Base-by-base conservation (phyloP, 2,329 filamentous ascomycete species). In the Rugonectria rugulosa region DNA sequence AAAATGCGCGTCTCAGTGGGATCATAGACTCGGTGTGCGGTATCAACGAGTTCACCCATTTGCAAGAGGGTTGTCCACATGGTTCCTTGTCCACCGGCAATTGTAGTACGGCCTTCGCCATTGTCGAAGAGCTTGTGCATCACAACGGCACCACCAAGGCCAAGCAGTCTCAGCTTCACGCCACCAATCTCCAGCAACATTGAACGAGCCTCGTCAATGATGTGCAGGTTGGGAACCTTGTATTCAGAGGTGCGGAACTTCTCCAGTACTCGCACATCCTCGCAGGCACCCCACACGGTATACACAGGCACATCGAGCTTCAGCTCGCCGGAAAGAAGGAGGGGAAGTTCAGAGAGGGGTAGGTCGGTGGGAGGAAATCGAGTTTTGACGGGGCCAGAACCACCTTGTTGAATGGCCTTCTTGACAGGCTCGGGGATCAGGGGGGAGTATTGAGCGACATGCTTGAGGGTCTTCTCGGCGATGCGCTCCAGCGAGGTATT, bases 51-150 rank as follows among this genome's bases (percentile, higher is more conserved):
- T 77, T 99, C 95, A 48, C 95, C 95, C 90, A 99, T 99, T 77
- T 99, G 95, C 62, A 99, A 78, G 24, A 99, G 81, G 6, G 95
- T 99, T 7, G 95, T 99, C 95, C 95, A 99, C 95, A 99, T 99
- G 40, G 95, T 99, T 59, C 95, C 95, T 75, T 99, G 95, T 17
- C 95, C 95, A 72, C 95, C 95, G 19, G 95, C 95, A 75, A 99
- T 99, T 2, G 96, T 99, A 45, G 95, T 99, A 75, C 94, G 88
- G 57, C 95, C 95, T 72, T 99, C 95, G 50, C 95, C 95, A 66
- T 99, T 99, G 75, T 99, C 95, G 70, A 99, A 99, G 15, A 99
- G 86, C 82, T 99, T 99, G 83, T 99, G 95, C 92, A 99, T 99
- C 57, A 99, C 95, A 5, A 99, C 94, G 6, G 95, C 95, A 68